Evolutionary conservation across 2,329 filamentous ascomycete species (phyloP).

Genomic region (Claviceps lovelessii): DNA sequence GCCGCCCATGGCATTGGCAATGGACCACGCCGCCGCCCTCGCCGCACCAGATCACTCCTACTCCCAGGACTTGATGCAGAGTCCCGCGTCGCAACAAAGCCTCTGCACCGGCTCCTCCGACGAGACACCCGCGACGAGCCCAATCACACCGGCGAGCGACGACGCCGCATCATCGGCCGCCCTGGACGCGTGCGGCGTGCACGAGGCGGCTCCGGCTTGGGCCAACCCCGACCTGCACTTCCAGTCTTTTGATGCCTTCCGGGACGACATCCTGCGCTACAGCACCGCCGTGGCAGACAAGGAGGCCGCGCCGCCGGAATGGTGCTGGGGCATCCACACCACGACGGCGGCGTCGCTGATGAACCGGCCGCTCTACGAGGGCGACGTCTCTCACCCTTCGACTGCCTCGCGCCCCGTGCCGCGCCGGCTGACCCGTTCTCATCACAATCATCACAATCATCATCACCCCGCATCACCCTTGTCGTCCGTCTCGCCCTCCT

Average conservation of each 20-base stretch:
- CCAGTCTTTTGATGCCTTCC: not conserved
- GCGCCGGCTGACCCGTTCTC: not conserved
- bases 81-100: not conserved
- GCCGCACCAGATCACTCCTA: not conserved
- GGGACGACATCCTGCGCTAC: not conserved
- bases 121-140: not conserved
- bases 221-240: not conserved
- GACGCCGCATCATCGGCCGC: not conserved
- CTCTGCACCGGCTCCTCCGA: not conserved
- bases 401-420: not conserved
- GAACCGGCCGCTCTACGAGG: not conserved
- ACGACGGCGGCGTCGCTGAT: not conserved
- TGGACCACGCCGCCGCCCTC: not conserved
- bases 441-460: not conserved
- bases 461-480: not conserved
- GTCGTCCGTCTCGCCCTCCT: not conserved
- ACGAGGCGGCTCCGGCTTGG: not conserved
- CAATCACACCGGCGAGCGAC: not conserved
- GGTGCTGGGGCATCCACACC: constrained; percentile 1
- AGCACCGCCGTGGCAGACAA: not conserved
- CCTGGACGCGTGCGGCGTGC: not conserved
- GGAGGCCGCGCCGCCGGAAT: not conserved
- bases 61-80: not conserved
- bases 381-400: too few species aligned
- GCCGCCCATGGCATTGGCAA: not conserved